These are phyloP conservation scores for Candida suzukii DNA, from an alignment of 805 yeast species.

Conservation along the genomic window DNA sequence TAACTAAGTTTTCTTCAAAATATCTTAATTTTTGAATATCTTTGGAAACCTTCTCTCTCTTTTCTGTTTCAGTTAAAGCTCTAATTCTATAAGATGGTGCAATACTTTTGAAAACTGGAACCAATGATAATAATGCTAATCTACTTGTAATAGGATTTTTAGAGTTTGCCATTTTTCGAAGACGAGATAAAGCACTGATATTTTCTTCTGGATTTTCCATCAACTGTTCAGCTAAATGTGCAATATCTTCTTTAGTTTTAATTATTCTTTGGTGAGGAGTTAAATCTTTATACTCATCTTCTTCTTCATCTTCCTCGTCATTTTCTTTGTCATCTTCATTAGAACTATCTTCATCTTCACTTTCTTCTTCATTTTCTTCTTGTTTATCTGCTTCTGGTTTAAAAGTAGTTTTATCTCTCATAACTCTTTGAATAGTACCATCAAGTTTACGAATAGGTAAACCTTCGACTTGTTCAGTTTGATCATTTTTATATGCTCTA, in stretches of 20 bases:
- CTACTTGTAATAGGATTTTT: constrained; percentile 59
- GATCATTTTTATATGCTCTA: constrained; percentile 40
- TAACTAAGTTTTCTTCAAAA: constrained; percentile 73
- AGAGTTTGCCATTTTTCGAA: constrained; percentile 64
- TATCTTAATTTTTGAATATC: constrained; percentile 74
- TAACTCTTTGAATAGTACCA: constrained; percentile 68
- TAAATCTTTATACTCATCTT: constrained; percentile 35
- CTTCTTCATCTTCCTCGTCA: constrained; percentile 21
- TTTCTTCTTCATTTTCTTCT: constrained; percentile 7
- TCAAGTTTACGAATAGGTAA: constrained; percentile 72
- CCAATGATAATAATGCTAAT: constrained; percentile 69
- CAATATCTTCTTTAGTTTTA: constrained; percentile 74
- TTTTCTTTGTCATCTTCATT: constrained; percentile 8
- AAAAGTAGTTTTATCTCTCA: constrained; percentile 26
- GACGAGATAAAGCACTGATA: constrained; percentile 52
- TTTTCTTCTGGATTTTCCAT: constrained; percentile 90
- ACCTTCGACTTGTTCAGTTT: constrained; percentile 48
- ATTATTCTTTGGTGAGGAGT: constrained; percentile 47
- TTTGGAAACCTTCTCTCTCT: constrained; percentile 71
- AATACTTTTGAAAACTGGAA: constrained; percentile 77
- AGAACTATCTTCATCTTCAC: constrained; percentile 7
- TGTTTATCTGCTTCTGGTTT: constrained; percentile 7
- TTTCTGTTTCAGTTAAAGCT: constrained; percentile 74
- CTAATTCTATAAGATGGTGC: constrained; percentile 87
- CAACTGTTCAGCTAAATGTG: constrained; percentile 67